Base-by-base conservation (phyloP, 352 stramenopile genomes). In the Thalassiosira sp. region DNA sequence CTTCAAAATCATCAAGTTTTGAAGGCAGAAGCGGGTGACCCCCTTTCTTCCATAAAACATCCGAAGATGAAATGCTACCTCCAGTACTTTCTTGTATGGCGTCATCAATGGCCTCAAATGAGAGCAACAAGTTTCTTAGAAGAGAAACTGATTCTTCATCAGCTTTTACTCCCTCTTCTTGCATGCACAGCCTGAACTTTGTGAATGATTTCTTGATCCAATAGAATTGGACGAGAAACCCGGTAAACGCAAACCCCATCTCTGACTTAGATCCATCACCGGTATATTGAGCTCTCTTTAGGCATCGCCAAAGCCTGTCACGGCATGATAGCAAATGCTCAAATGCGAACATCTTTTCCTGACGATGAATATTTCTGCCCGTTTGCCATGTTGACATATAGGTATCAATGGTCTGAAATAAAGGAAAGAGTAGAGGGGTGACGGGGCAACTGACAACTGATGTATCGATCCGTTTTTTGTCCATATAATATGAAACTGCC, bases 21-120 rank as follows among this genome's bases (percentile, higher is more conserved):
- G 79, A 77, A 72, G 89, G 78, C 33, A 92, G 73, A 46, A 88
- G 35, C 20, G 90, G 90, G 49, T 97, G 94, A 0, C 94, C 94
- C 56, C 95, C 95, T 56, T 89, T 92, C 70, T 98, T 98, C 94
- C 95, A 98, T 11, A 98, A 79, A 16, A 92, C 88, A 65, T 96
- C 89, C 61, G 94, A 78, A 43, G 72, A 81, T 61, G 51, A 81
- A 77, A 80, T 85, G 45, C 57, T 80, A 48, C 72, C 76, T 31
- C 58, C 69, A 31, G 69, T 74, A 28, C 61, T 76, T 59, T 85
- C 78, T 71, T 87, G 79, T 22, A 90, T 81, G 13, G 70, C 43
- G 51, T 75, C 72, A 70, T 91, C 83, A 42, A 91, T 84, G 7
- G 35, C 76, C 57, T 82, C 68, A 54, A 90, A 80, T 18, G 67